Percentiles rank a stretch among this genome's conserved stretches.
Evolutionary conservation across 2,329 filamentous ascomycete genomes (phyloP).

Genomic region (Epicoccum sorghinum): DNA sequence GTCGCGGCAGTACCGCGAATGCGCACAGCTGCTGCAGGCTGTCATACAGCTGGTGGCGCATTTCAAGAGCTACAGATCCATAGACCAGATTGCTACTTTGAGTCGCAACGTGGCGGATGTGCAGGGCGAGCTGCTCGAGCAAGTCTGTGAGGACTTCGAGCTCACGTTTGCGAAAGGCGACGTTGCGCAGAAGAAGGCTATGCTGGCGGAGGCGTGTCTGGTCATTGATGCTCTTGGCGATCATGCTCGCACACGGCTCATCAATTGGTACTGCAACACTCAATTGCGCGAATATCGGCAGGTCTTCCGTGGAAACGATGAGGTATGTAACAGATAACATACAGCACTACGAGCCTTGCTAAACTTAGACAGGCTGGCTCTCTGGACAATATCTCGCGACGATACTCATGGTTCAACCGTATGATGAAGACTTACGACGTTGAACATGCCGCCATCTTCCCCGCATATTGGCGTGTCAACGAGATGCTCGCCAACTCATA

Average conservation of each 20-base stretch:
- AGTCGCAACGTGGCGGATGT: constrained; percentile 92
- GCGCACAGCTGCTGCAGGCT: constrained; percentile 89
- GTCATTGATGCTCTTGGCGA: constrained; percentile 97
- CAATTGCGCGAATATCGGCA: constrained; percentile 94
- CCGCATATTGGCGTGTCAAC: constrained; percentile 83
- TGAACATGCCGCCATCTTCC: constrained; percentile 88
- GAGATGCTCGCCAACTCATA: constrained; percentile 90
- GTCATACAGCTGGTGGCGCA: constrained; percentile 98
- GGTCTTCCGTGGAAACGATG: constrained; percentile 94
- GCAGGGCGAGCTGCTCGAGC: constrained; percentile 89
- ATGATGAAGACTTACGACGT: constrained; percentile 96
- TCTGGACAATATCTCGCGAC: constrained; percentile 91
- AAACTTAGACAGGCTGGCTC: constrained; percentile 69
- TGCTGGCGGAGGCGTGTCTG: constrained; percentile 83
- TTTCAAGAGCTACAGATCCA: constrained; percentile 97
- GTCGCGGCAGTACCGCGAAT: constrained; percentile 91
- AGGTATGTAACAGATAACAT: constrained; percentile 50
- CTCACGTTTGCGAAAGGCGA: constrained; percentile 90
- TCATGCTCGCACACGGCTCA: constrained; percentile 76
- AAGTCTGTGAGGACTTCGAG: constrained; percentile 99
- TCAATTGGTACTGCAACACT: constrained; percentile 98
- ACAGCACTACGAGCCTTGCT: constrained; percentile 8
- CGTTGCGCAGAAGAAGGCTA: constrained; percentile 69
- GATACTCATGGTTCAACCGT: constrained; percentile 95
- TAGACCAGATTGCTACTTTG: constrained; percentile 94